A percentile compares a stretch with the other conserved stretches of the same genome.
Evolutionary conservation across 768 basidiomycete species (phyloP).

Genomic region (Leucocoprinus birnbaumii): DNA sequence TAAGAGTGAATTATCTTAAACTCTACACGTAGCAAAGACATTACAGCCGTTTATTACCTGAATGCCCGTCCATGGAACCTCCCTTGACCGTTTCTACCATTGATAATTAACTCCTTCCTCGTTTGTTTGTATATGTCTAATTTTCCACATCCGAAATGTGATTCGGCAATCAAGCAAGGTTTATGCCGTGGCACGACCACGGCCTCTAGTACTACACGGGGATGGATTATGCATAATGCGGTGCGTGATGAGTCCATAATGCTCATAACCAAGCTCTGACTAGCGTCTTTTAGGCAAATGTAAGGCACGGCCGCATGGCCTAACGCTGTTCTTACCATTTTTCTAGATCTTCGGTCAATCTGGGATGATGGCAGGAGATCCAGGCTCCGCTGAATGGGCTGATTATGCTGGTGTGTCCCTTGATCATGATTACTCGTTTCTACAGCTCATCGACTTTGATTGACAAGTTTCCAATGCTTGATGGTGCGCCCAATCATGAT

Average conservation of each 20-base stretch:
- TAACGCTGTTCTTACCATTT: not conserved
- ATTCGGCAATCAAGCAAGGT: too few species aligned
- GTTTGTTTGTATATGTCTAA: too few species aligned
- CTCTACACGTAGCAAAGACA: too few species aligned
- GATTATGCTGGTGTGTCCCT: conserved; percentile 62
- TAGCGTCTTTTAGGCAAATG: conserved; percentile 50
- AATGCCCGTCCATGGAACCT: too few species aligned
- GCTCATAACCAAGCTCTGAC: not conserved
- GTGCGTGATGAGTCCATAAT: conserved; percentile 27
- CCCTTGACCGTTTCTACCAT: too few species aligned
- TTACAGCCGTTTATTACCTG: too few species aligned
- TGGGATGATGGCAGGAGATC: conserved; percentile 56
- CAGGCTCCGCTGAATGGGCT: conserved; percentile 60
- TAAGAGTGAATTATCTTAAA: too few species aligned
- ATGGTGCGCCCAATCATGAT: conserved; percentile 44
- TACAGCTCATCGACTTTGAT: not conserved
- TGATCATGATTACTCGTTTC: not conserved
- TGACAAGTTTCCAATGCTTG: conserved; percentile 61
- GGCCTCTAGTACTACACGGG: conserved; percentile 60
- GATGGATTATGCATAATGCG: conserved; percentile 80
- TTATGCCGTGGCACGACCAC: too few species aligned
- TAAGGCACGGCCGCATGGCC: conserved; percentile 23
- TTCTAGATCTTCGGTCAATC: conserved; percentile 73
- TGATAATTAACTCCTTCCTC: too few species aligned
- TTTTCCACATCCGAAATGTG: too few species aligned